Percentiles rank a stretch among this genome's conserved stretches.
phyloP scores from a whole-genome alignment of 805 yeast genomes.

The Wickerhamiella australiensis region DNA sequence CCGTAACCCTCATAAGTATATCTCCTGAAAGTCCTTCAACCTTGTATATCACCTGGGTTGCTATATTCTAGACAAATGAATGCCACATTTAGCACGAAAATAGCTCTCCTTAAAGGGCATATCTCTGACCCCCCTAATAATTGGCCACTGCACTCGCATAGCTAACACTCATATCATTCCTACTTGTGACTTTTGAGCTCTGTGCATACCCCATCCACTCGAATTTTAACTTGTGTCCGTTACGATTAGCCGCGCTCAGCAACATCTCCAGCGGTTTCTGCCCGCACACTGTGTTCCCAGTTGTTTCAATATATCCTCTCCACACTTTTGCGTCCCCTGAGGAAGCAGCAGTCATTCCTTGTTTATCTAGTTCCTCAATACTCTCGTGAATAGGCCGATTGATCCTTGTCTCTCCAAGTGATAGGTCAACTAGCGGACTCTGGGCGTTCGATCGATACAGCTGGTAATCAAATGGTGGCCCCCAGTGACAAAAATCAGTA shows the following conservation, averaged over 20 bases:
- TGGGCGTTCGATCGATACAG: constrained; percentile 32
- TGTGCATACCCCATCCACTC: constrained; percentile 74
- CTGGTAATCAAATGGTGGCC: constrained; percentile 49
- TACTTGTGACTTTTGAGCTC: constrained; percentile 41
- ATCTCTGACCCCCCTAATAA: too few relatives aligned
- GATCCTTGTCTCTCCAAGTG: constrained; percentile 5
- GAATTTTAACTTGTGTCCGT: constrained; percentile 31
- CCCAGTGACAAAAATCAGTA: constrained; percentile 96
- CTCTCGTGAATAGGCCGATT: constrained; percentile 49
- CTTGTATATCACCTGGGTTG: too few relatives aligned
- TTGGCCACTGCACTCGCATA: constrained; percentile 62
- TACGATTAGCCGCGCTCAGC: constrained; percentile 40
- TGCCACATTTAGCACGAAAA: too few relatives aligned
- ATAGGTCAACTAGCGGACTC: constrained; percentile 14
- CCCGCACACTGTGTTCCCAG: constrained; percentile 91
- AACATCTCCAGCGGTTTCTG: constrained; percentile 66
- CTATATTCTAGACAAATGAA: too few relatives aligned
- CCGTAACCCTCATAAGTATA: too few relatives aligned
- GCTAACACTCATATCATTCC: constrained; percentile 71
- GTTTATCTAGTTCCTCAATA: constrained; percentile 59
- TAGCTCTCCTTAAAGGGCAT: too few relatives aligned
- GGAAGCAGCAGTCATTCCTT: constrained; percentile 53
- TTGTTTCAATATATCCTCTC: constrained; percentile 49
- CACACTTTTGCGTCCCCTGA: constrained; percentile 47
- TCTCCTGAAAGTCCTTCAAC: too few relatives aligned